These are phyloP conservation scores for Penicillium longicatenatum DNA, from an alignment of 495 filamentous ascomycete species.

Conservation along the genomic window DNA sequence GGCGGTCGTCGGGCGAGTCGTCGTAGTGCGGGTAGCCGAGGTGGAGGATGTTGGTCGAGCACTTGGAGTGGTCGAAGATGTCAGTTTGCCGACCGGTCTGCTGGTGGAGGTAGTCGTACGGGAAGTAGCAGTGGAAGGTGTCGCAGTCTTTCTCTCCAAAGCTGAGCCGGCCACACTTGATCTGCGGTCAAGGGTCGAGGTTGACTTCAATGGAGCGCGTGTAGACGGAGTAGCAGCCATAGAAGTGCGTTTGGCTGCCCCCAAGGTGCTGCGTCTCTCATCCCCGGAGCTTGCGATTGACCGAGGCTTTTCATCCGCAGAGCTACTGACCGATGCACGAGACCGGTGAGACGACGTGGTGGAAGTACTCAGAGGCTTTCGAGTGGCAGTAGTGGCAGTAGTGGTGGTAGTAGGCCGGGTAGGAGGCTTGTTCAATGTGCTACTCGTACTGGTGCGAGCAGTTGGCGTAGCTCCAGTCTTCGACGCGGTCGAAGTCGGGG, in stretches of 20 bases:
- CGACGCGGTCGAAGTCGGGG: constrained; percentile 33
- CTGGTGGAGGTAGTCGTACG: constrained; percentile 35
- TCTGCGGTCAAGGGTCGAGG: constrained; percentile 43
- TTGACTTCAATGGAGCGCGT: constrained; percentile 37
- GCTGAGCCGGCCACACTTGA: constrained; percentile 43
- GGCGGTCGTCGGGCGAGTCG: constrained; percentile 28
- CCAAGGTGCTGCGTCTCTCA: constrained; percentile 46
- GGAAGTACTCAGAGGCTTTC: constrained; percentile 42
- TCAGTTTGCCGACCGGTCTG: constrained; percentile 32
- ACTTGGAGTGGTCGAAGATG: constrained; percentile 27
- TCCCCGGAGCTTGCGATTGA: constrained; percentile 50
- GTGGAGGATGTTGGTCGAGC: constrained; percentile 32
- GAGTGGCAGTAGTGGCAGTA: constrained; percentile 35
- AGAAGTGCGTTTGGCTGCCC: constrained; percentile 52
- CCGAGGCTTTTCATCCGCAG: constrained; percentile 50
- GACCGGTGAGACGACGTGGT: constrained; percentile 47
- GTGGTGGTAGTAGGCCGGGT: constrained; percentile 45
- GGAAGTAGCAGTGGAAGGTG: constrained; percentile 25
- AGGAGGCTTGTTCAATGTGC: constrained; percentile 47
- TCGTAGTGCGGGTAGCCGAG: constrained; percentile 32
- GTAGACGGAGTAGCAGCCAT: constrained; percentile 41
- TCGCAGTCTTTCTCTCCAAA: constrained; percentile 35
- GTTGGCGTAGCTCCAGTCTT: constrained; percentile 30
- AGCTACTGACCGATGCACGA: constrained; percentile 49
- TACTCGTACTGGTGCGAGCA: constrained; percentile 32